These are phyloP conservation scores for Isabelozyma pseudorhagii DNA, from an alignment of 805 yeast species.

Conservation along the genomic window DNA sequence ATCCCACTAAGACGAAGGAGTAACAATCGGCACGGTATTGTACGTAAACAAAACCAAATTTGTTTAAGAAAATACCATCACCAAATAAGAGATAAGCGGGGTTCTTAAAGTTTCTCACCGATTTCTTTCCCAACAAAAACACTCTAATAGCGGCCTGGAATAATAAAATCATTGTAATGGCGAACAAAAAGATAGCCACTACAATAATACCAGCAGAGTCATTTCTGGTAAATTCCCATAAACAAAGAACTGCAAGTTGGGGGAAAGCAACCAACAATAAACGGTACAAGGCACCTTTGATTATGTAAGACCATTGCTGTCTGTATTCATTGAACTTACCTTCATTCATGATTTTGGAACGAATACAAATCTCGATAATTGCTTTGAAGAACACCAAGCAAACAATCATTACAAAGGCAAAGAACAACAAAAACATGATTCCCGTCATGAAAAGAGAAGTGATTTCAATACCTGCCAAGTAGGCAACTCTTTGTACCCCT, in stretches of 20 bases:
- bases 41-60: conserved; percentile 89
- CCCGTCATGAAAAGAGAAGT: conserved; percentile 85
- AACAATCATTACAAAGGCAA: conserved; percentile 58
- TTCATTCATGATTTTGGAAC: conserved; percentile 55
- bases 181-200: conserved; percentile 69
- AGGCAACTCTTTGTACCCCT: conserved; percentile 92
- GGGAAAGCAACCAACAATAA: conserved; percentile 83
- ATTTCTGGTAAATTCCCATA: conserved; percentile 84
- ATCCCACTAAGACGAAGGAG: conserved; percentile 70
- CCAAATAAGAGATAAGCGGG: conserved; percentile 92
- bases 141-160: conserved; percentile 73
- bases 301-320: conserved; percentile 75
- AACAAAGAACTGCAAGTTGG: conserved; percentile 72
- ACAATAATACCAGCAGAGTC: conserved; percentile 84
- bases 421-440: conserved; percentile 77
- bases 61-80: conserved; percentile 72
- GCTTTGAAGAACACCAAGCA: conserved; percentile 65
- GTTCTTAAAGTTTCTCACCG: conserved; percentile 70
- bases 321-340: conserved; percentile 75
- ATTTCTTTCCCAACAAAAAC: conserved; percentile 68
- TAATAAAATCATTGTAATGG: conserved; percentile 56
- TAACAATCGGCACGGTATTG: conserved; percentile 86
- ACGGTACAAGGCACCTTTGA: conserved; percentile 87
- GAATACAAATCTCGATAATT: conserved; percentile 57
- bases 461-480: conserved; percentile 77